Percentiles rank a stretch among this genome's conserved stretches.
Evolutionary conservation across 257 asterid species (phyloP).

Genomic region (Salvia hispanica): DNA sequence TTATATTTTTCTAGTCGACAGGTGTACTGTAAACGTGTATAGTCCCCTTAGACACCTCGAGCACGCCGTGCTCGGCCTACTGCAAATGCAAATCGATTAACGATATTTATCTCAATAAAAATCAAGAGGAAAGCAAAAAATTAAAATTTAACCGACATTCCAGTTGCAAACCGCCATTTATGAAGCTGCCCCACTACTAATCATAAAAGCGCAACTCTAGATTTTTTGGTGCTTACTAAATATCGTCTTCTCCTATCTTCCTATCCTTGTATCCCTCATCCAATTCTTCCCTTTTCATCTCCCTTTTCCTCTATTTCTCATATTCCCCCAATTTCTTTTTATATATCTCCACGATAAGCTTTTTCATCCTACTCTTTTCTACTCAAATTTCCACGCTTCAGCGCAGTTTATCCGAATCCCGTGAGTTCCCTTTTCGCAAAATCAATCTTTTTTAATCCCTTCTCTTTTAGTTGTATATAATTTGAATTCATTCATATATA

Average conservation of each 20-base stretch:
- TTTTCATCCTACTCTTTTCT: constrained; percentile 6
- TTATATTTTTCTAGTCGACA: no score
- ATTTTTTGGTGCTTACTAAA: constrained; percentile 46
- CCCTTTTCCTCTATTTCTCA: no score
- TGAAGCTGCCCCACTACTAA: constrained; percentile 25
- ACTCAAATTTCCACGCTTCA: neutral
- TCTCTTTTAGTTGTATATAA: neutral
- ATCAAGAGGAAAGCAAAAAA: neutral
- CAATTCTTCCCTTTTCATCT: neutral
- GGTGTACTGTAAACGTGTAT: no score
- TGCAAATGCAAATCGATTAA: no score
- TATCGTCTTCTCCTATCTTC: constrained; percentile 54
- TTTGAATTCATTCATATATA: constrained; percentile 5
- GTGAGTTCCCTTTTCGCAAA: constrained; percentile 31
- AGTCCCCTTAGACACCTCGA: no score
- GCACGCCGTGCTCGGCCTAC: no score
- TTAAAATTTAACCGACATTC: neutral
- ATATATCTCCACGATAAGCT: neutral
- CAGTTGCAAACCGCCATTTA: neutral
- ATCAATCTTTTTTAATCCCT: neutral
- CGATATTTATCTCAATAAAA: no score
- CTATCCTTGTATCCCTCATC: constrained; percentile 30
- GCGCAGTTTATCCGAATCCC: constrained; percentile 1
- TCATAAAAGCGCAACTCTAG: constrained; percentile 39
- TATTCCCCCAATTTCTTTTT: neutral